Percentiles rank a stretch among this genome's conserved stretches.
phyloP scores from a whole-genome alignment of 176 grass and related monocot genomes.

The Metroxylon sagu region DNA sequence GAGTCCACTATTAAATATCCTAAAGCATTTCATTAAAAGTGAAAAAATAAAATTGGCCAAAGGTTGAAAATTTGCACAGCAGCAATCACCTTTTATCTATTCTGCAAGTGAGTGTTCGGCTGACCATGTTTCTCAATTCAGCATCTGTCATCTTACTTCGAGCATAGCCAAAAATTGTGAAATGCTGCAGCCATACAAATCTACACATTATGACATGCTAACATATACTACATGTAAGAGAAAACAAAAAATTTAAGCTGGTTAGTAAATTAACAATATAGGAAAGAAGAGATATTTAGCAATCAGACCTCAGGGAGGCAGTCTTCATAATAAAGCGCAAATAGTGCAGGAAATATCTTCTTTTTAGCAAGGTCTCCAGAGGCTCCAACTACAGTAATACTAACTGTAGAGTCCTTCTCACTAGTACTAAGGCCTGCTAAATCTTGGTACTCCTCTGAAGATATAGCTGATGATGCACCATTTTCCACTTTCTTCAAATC shows the following conservation, averaged over 20 bases:
- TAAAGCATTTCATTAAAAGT: no score
- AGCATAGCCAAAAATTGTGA: conserved; percentile 94
- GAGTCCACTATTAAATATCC: no score
- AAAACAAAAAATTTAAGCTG: neutral
- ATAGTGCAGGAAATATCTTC: conserved; percentile 98
- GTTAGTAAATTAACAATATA: neutral
- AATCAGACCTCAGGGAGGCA: conserved; percentile 67
- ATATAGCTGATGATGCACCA: conserved; percentile 26
- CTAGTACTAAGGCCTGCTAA: neutral
- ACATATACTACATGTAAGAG: no score
- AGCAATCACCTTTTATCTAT: conserved; percentile 73
- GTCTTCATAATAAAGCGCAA: conserved; percentile 92
- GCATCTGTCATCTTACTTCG: conserved; percentile 98
- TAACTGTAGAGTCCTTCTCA: conserved; percentile 49
- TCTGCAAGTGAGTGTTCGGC: conserved; percentile 90
- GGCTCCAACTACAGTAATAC: conserved; percentile 87
- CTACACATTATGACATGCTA: no score
- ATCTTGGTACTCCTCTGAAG: conserved; percentile 40
- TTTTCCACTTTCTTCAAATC: conserved; percentile 36
- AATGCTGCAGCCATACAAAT: conserved; percentile 48
- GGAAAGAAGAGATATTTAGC: neutral
- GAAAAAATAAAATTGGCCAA: no score
- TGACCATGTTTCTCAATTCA: conserved; percentile 87
- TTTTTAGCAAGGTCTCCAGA: conserved; percentile 97
- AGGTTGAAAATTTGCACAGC: no score